These are phyloP conservation scores for Lagenaria siceraria DNA, from an alignment of 306 rosid species.

Conservation along the genomic window DNA sequence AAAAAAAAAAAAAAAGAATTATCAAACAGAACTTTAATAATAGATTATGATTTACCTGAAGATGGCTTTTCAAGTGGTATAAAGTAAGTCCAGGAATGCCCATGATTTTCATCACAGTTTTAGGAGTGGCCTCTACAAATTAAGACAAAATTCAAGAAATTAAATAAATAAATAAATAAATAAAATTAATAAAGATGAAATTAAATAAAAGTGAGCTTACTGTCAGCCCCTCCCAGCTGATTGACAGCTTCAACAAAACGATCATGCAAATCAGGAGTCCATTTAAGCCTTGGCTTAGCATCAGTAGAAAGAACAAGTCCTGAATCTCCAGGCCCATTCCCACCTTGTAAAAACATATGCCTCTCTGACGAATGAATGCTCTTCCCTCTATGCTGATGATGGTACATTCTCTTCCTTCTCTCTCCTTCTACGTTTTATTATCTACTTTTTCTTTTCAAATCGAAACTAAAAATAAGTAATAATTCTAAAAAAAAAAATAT, in stretches of 20 bases:
- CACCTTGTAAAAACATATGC: constrained; percentile 61
- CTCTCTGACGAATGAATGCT: constrained; percentile 31
- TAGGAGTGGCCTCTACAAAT: constrained; percentile 79
- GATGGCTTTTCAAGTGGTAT: constrained; percentile 85
- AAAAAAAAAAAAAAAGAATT: no score
- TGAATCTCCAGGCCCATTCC: constrained; percentile 52
- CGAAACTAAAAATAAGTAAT: no score
- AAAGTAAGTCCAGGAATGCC: constrained; percentile 77
- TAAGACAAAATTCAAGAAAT: background rate
- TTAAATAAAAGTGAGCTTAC: constrained; percentile 23
- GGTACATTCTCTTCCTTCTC: constrained; percentile 26
- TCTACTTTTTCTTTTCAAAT: no score
- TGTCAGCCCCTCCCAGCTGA: constrained; percentile 80
- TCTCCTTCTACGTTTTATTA: no score
- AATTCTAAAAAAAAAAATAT: no score
- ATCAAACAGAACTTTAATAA: no score
- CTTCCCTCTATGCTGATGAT: constrained; percentile 42
- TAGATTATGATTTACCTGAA: constrained; percentile 27
- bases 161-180: background rate
- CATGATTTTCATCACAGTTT: constrained; percentile 81
- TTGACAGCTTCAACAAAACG: constrained; percentile 77
- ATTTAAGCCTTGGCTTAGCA: constrained; percentile 82
- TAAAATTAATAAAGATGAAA: background rate
- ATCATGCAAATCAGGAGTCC: constrained; percentile 83
- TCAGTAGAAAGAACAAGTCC: constrained; percentile 82